Base-by-base conservation (phyloP, 495 filamentous ascomycete species). In the Aspergillus ostianus region DNA sequence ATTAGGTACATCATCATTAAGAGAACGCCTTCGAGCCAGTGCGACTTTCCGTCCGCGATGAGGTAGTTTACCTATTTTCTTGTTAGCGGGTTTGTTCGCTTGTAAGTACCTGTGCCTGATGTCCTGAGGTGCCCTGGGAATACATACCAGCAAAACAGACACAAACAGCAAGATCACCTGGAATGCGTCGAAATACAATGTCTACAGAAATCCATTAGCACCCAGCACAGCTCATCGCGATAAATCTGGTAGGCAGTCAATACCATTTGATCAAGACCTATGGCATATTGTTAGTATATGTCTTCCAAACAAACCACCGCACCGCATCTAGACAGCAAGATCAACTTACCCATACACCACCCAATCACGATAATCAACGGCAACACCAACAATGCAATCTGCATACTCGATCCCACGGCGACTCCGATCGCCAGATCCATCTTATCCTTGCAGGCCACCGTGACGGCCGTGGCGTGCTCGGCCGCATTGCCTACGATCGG, bases 401-500 rank as follows among this genome's bases (percentile, higher is more conserved):
- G 91, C 89, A 95, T 93, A 60, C 85, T 89, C 26, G 87, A 90
- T 53, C 91, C 91, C 13, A 95, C 85, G 6, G 90, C 89, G 13
- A 95, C 91, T 26, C 90, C 90, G 60, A 93, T 93, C 12, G 89
- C 85, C 18, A 93, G 74, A 67, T 94, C 90, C 91, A 94, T 94
- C 70, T 94, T 95, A 71, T 93, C 91, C 79, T 94, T 95, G 70
- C 85, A 80, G 0, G 90, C 90, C 6, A 93, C 91, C 0, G 90
- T 93, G 23, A 95, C 89, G 20, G 91, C 90, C 2, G 91, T 94
- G 20, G 89, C 90, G 68, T 94, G 91, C 71, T 95, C 91, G 6
- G 90, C 91, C 5, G 90, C 91, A 67, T 95, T 94, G 47, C 91
- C 91, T 29, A 94, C 91, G 61, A 95, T 93, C n/a, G 91, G 91